Percentiles rank a stretch among this genome's conserved stretches.
Evolutionary conservation across 2,329 filamentous ascomycete species (phyloP).

Genomic region (Penicillium expansum): DNA sequence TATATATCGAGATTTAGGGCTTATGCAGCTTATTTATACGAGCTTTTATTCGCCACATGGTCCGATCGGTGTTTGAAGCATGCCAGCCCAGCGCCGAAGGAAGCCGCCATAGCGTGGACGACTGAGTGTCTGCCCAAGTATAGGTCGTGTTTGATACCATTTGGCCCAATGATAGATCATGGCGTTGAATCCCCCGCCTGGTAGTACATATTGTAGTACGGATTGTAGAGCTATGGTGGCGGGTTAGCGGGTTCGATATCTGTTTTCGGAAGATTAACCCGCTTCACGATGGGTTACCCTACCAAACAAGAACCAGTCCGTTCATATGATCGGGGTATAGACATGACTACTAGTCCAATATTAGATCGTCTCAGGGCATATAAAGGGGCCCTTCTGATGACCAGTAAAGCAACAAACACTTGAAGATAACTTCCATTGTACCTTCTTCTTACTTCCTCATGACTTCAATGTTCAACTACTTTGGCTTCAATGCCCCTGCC

Average conservation of each 20-base stretch:
- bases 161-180: neutral
- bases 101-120: neutral
- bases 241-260: constrained; percentile 5
- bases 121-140: too few species aligned
- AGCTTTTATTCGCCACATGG: neutral
- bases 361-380: neutral
- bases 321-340: constrained; percentile 5
- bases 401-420: neutral
- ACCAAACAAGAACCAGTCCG: neutral
- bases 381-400: neutral
- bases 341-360: neutral
- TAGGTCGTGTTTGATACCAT: neutral
- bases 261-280: constrained; percentile 1
- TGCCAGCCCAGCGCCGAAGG: neutral
- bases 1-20: too few species aligned
- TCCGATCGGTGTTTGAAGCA: neutral
- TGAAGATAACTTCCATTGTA: neutral
- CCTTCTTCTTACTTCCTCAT: constrained; percentile 3
- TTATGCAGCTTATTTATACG: neutral
- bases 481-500: constrained; percentile 18
- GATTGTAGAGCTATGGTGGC: neutral
- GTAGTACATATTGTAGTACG: neutral
- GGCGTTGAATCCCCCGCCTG: neutral
- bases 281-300: neutral
- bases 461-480: constrained; percentile 23